phyloP scores from a whole-genome alignment of 1,284 basidiomycete genomes.

The Waitea zeae region DNA sequence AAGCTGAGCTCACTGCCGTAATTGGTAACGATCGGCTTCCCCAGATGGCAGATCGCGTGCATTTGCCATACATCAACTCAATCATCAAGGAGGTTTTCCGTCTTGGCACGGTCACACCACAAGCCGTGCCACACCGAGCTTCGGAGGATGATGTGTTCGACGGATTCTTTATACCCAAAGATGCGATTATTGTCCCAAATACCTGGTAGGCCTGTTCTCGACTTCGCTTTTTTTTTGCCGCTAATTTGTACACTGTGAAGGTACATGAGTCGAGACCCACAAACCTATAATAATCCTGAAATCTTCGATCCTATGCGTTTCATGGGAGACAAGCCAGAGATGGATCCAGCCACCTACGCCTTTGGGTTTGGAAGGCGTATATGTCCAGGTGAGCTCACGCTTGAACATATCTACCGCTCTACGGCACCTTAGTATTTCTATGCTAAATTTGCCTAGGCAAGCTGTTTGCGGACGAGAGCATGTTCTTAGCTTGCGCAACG shows the following conservation, averaged over 20 bases:
- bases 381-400: too few relatives aligned
- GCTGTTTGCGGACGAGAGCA: constrained; percentile 12
- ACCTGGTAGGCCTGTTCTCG: neutral
- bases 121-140: constrained; percentile 5
- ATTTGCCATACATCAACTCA: constrained; percentile 9
- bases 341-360: constrained; percentile 6
- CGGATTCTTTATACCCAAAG: constrained; percentile 9
- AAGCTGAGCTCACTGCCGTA: constrained; percentile 10
- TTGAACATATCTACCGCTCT: too few relatives aligned
- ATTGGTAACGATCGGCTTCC: constrained; percentile 9
- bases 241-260: neutral
- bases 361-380: constrained; percentile 9
- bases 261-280: neutral
- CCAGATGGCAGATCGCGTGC: constrained; percentile 5
- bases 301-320: constrained; percentile 8
- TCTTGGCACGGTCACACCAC: constrained; percentile 7
- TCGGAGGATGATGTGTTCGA: constrained; percentile 8
- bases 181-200: constrained; percentile 6
- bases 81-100: constrained; percentile 10
- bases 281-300: constrained; percentile 5
- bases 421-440: too few relatives aligned
- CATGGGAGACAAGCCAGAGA: constrained; percentile 5
- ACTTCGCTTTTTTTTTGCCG: neutral
- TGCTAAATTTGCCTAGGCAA: too few relatives aligned
- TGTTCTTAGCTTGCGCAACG: constrained; percentile 15